These are phyloP conservation scores for Dryas integrifolia DNA, from an alignment of 331 rosid species.

Conservation along the genomic window DNA sequence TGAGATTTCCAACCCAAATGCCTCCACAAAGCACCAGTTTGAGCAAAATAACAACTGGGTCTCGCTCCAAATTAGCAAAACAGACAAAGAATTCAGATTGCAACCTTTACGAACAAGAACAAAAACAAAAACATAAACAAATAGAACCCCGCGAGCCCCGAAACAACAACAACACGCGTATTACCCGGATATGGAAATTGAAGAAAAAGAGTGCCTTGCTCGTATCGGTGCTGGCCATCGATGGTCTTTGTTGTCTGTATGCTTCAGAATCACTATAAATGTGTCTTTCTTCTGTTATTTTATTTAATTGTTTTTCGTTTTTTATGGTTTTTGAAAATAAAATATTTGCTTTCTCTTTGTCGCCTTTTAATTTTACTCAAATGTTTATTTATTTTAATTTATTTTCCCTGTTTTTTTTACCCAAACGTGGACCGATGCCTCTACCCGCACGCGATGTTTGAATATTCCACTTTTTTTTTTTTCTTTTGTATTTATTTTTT, in stretches of 20 bases:
- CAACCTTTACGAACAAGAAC: slow-evolving; percentile 1
- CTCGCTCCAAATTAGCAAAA: slow-evolving; percentile 13
- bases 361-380: neutral
- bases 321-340: neutral
- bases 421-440: slow-evolving; percentile 42
- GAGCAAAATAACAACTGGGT: slow-evolving; percentile 16
- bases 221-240: slow-evolving; percentile 35
- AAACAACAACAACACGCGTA: slow-evolving; percentile 34
- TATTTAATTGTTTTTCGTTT: slow-evolving; percentile 11
- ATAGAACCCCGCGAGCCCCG: slow-evolving; percentile 34
- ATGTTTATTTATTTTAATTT: neutral
- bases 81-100: slow-evolving; percentile 5
- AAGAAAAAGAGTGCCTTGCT: slow-evolving; percentile 38
- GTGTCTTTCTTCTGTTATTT: slow-evolving; percentile 8
- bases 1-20: slow-evolving; percentile 47
- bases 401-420: neutral
- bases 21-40: slow-evolving; percentile 29
- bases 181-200: slow-evolving; percentile 39
- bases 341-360: slow-evolving; percentile 12
- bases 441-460: slow-evolving; percentile 63
- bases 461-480: slow-evolving; percentile 13
- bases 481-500: neutral
- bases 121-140: slow-evolving; percentile 15
- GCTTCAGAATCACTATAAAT: slow-evolving; percentile 34
- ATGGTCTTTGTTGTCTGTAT: slow-evolving; percentile 36